Evolutionary conservation across 192 early-diverging fungal species (phyloP), one percentile per base, ranked within the genome.

Genomic region (Neocallimastix lanati): DNA sequence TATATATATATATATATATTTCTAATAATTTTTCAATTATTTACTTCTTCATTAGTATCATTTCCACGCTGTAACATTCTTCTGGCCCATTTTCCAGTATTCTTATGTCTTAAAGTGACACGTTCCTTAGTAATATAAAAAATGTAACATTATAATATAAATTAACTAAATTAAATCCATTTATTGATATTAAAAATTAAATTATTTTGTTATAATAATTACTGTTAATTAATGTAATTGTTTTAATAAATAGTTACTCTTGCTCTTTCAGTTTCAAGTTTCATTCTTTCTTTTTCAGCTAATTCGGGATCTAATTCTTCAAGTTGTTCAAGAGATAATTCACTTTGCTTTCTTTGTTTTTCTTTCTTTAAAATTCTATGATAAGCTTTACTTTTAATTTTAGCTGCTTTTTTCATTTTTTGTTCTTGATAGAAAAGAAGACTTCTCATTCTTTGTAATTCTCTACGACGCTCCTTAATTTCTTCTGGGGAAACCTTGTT

Each of bases 381-480:
- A 81, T 96, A 99, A 6, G 94, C 85, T 86, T 98, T 98, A 87
- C 94, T 95, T 87, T 99, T 99, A 84, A 99, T 99, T 86, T 99
- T 99, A 78, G 94, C 92, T 37, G 94, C 87, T 77, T 95, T 91
- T 84, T 95, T 97, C 77, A 92, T 90, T 80, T 96, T 96, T 40
- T 92, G 88, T 83, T 99, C 96, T 76, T 94, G 89, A 35, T 94
- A 94, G 87, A 96, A 97, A 92, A 96, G 90, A 76, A 98, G 86
- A 40, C 95, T 93, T 28, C 96, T 92, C 94, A 97, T 95, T 86
- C 92, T 89, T 28, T 91, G 92, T 37, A 97, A 87, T 78, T 99
- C 94, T 0, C 87, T 85, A 36, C 92, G 91, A 16, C 94, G 89
- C 33, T 82, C 87, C 13, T 77, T 36, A n/a, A 90, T 89, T 82